Base-by-base conservation (phyloP, 305 asterid genomes). In the Fraxinus sp. region DNA sequence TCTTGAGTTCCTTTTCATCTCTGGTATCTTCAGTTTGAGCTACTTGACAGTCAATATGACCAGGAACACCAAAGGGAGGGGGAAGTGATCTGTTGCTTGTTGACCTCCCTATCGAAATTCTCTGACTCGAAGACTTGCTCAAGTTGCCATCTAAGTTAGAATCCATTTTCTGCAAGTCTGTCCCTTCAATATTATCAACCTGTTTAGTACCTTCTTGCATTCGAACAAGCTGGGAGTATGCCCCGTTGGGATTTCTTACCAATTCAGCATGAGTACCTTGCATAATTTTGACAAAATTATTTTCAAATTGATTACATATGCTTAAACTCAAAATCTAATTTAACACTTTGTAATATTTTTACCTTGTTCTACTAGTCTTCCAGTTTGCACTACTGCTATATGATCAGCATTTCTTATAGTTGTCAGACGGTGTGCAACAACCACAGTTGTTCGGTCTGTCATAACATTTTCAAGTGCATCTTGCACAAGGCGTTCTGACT, bases 71-170 rank as follows among this genome's bases (percentile, higher is more conserved):
- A 68, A 66, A 74, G 24, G 77, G 32, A n/a, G 88, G 74, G 4
- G 90, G 35, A 68, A 91, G 80, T 52, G 95, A 92, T 14, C 90
- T 90, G 0, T 62, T 85, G 89, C 97, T 93, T 14, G 89, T 75
- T 3, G 95, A 92, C 89, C 84, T 87, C 49, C 81, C 87, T 76
- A 84, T 20, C 35, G 93, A 89, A 64, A 82, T 33, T 72, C 89
- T 88, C 74, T 55, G 89, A 89, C 94, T 93, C 30, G 86, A 62
- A 62, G 90, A 87, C 87, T 79, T 83, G 86, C 86, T 85, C 81
- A 87, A 78, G 89, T 78, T 86, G 35, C 84, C 80, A 14, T 86
- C 93, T 39, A 82, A 78, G 4, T 85, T 5, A 55, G 20, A 35
- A 32, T 43, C 52, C 57, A 59, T 28, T 55, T 64, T 87, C 22